Base-by-base conservation (phyloP, 1,139 yeast genomes). In the Suhomyces terraborum region DNA sequence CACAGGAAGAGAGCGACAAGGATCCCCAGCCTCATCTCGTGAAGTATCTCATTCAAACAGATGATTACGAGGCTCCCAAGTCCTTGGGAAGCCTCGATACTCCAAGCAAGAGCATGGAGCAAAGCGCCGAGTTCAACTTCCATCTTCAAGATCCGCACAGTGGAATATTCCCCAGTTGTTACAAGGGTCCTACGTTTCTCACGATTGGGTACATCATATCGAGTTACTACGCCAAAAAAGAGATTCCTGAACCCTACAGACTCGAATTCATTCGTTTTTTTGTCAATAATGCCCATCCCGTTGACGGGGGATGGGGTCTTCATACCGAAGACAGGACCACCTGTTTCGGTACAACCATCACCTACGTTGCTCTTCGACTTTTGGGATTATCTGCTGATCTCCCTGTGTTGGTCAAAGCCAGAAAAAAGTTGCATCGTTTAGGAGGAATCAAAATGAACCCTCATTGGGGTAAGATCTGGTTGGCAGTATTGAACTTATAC, bases 291-390 rank as follows among this genome's bases (percentile, higher is more conserved):
- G 84, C 98, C 0, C 96, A 93, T 59, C 98, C 97, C 0, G 96
- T 89, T 0, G 99, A 94, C 63, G 99, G 99, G n/a, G 99, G 98
- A 1, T 94, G 99, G 98, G 98, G 98, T 0, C 73, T 94, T 38
- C 98, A 93, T 58, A 79, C 89, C 3, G 82, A 80, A 36, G 98
- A 93, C 58, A 93, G 91, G 59, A 84, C 95, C 6, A 94, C 98
- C 0, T 94, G 94, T 51, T 91, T 89, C 61, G 98, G 99, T 4
- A 94, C 99, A 1, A 74, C 89, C 1, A 78, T 93, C 56, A 89
- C 89, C 63, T 94, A 94, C 61, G 84, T 93, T 6, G 68, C 73
- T 22, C 70, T 93, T 44, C 73, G 99, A 46, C 64, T 94, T 8
- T 61, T 93, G 42, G 98, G 98, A 0, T 58, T 94, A 54, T 65